A percentile compares a stretch with the other conserved stretches of the same genome.
These are phyloP conservation scores for Rickenella mellea DNA, from an alignment of 768 basidiomycete species.

Conservation along the genomic window DNA sequence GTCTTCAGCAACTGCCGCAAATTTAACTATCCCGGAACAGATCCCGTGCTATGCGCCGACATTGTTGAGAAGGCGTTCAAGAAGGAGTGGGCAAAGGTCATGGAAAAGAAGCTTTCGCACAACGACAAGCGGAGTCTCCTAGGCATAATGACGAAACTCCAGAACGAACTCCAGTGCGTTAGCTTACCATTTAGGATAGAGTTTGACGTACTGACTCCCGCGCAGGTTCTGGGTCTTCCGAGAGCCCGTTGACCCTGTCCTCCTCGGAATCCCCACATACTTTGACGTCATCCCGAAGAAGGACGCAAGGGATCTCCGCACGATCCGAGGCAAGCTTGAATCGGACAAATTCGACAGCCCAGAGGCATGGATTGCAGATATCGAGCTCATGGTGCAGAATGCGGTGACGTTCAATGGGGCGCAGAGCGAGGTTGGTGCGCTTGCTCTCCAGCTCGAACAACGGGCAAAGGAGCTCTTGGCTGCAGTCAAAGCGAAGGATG, in stretches of 20 bases:
- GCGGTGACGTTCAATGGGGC: conserved; percentile 83
- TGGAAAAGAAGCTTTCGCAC: conserved; percentile 64
- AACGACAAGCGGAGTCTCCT: conserved; percentile 75
- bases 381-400: conserved; percentile 82
- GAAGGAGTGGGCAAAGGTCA: conserved; percentile 77
- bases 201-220: conserved; percentile 1
- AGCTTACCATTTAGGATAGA: conserved; percentile 10
- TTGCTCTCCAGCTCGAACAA: conserved; percentile 41
- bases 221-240: conserved; percentile 68
- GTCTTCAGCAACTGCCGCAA: conserved; percentile 84
- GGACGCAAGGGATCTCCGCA: conserved; percentile 78
- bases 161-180: conserved; percentile 58
- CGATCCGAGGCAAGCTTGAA: conserved; percentile 75
- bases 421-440: conserved; percentile 67
- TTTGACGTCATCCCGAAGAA: conserved; percentile 77
- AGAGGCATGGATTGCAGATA: conserved; percentile 75
- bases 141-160: conserved; percentile 56
- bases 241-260: conserved; percentile 82
- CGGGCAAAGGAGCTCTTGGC: conserved; percentile 46
- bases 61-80: conserved; percentile 66
- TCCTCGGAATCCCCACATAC: conserved; percentile 78
- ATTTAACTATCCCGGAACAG: conserved; percentile 83
- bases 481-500: conserved; percentile 34
- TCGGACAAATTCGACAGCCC: conserved; percentile 71
- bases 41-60: conserved; percentile 63